A percentile compares a stretch with the other conserved stretches of the same genome.
phyloP scores from a whole-genome alignment of 345 rosid genomes.

The Sonneratia alba region DNA sequence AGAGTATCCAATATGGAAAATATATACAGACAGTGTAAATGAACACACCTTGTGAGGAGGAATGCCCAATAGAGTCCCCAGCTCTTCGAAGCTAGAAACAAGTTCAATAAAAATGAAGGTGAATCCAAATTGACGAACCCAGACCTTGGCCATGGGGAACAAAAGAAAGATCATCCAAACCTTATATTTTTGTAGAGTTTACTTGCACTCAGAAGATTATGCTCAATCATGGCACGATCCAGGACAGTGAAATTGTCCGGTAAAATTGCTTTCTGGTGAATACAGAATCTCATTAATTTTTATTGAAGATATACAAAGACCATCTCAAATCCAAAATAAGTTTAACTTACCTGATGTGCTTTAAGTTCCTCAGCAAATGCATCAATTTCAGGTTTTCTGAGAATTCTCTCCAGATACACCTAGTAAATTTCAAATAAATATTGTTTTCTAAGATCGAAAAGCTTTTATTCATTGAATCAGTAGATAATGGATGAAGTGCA shows the following conservation, averaged over 20 bases:
- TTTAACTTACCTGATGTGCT: slow-evolving; percentile 71
- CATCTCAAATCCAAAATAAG: not conserved
- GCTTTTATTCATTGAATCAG: not conserved
- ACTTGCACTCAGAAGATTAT: slow-evolving; percentile 92
- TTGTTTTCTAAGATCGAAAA: not conserved
- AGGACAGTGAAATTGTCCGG: slow-evolving; percentile 93
- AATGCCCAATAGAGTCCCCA: slow-evolving; percentile 93
- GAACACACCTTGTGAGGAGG: slow-evolving; percentile 68
- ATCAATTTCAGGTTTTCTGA: slow-evolving; percentile 92
- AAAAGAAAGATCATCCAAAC: slow-evolving; percentile 22
- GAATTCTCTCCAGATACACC: slow-evolving; percentile 92
- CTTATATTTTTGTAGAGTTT: slow-evolving; percentile 95
- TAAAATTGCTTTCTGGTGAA: slow-evolving; percentile 76
- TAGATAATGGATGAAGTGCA: not conserved
- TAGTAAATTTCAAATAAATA: slow-evolving; percentile 20
- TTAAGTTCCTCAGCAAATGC: slow-evolving; percentile 87
- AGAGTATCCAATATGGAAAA: not conserved
- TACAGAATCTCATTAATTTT: not conserved
- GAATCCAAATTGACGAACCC: not conserved
- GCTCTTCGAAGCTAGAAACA: slow-evolving; percentile 67
- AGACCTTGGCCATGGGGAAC: slow-evolving; percentile 1
- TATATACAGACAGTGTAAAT: not conserved
- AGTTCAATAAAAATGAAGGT: not conserved
- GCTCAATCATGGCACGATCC: slow-evolving; percentile 98
- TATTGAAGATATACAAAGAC: not conserved